Base-by-base conservation (phyloP, 768 basidiomycete genomes). In the Lanmaoa pseudosensibilis region DNA sequence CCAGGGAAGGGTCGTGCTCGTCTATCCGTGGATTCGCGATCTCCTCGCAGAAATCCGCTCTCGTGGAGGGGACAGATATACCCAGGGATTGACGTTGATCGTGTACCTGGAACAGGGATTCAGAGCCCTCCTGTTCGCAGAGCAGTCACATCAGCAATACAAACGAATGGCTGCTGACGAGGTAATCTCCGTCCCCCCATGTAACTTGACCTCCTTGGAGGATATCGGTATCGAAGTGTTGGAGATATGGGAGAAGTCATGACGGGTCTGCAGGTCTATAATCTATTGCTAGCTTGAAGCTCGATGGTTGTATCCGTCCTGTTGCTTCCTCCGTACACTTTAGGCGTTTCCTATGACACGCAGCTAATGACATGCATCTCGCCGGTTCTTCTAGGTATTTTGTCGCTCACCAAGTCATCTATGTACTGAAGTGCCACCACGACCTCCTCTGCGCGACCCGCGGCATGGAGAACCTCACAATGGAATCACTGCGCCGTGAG, bases 161-260 rank as follows among this genome's bases (percentile, higher is more conserved):
- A 73, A 63, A 19, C 64, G 59, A 44, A 32, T 60, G 21, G 56
- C 52, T 37, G n/a, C 58, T 10, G 55, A 44, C 13, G 15, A 3
- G 15, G 49, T 52, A 18, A 57, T 57, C 32, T 1, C 12, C 2
- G 40, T 59, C 46, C 32, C 40, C 2, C 21, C 27, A 13, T 5
- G 38, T 21, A 9, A n/a, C 4, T 21, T 59, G 46, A 27, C 34
- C 16, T 57, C 55, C 2, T 21, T 52, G 46, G 11, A 49, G 30
- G 58, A 33, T 45, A 13, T 59, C 5, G 21, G 18, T 16, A 38
- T 32, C 16, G 46, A 52, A 19, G 5, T 34, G 13, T 39, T 59
- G 46, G 55, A 52, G 15, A 40, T 59, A 39, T 58, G 57, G 52
- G 52, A 56, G 25, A 39, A 23, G 34, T 50, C 30, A 11, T 51